Evolutionary conservation across 164 flowering plant species (phyloP), one percentile per base, ranked within the genome.

Genomic region (Magnolia sinica): DNA sequence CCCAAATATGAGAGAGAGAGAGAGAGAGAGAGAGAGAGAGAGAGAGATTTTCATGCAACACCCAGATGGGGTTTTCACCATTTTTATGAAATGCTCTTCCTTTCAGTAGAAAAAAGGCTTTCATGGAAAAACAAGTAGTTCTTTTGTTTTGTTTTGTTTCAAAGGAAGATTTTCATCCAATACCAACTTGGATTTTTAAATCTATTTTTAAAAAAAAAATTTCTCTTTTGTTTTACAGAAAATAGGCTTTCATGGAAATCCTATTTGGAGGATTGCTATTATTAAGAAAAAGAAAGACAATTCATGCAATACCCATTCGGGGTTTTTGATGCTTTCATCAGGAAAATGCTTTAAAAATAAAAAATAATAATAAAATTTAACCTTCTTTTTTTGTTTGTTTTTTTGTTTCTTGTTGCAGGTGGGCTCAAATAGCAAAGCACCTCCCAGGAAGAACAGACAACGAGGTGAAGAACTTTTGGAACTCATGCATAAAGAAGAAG

Each of bases 361-460:
- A 8, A 2, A 52, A 52, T 52, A 8, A 52, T 52, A 52, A 52
- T 9, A 52, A 52, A 23, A 23, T 23, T 23, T 27, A 27, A 27
- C 29, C 29, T 27, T 27, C 1, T 27, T 50, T 64, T 65, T 16
- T 23, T 50, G 0, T 77, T 13, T 50, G n/a, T n/a, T 22, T 72
- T 29, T 61, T 19, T 59, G 7, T 18, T 76, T 59, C 23, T 27
- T 45, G 2, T 8, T 24, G 11, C 87, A 88, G 89, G 77, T 89
- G 92, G 92, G 90, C 92, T 66, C 89, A 87, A 69, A 89, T 89
- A 78, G 92, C 92, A 0, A 89, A 89, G 82, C 88, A 89, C 76
- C 82, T 89, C 1, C 92, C 92, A 14, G 92, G 92, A 37, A 85
- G 92, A 77, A 87, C 92, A 45, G 92, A 89, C 82, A 89, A 89